These are phyloP conservation scores for Leishmania braziliensis DNA, from an alignment of 208 protist genomes.

Conservation along the genomic window DNA sequence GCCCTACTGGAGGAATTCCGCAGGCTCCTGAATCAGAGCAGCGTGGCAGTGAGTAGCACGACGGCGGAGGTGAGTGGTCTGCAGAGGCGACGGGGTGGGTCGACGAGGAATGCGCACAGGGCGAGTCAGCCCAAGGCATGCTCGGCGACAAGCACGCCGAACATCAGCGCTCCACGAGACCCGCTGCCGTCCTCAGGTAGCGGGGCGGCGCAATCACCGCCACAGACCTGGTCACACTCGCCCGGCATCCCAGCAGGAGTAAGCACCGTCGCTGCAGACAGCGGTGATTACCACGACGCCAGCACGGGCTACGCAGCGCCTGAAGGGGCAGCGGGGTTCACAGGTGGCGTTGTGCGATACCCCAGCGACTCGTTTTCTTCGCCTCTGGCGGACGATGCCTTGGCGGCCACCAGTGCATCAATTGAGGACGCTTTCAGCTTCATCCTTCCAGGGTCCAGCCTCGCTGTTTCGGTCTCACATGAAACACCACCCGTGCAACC, in stretches of 20 bases:
- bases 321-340: background rate
- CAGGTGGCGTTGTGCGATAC: background rate
- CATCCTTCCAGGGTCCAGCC: constrained; percentile 37
- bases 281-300: background rate
- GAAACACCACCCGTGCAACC: constrained; percentile 12
- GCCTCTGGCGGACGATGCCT: background rate
- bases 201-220: background rate
- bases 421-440: constrained; percentile 26
- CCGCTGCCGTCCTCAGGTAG: background rate
- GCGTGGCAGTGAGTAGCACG: constrained; percentile 15
- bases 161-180: background rate
- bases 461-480: constrained; percentile 22
- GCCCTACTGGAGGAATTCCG: constrained; percentile 65
- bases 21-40: constrained; percentile 38
- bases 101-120: background rate
- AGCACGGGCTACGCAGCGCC: background rate
- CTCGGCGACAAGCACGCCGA: background rate
- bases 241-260: background rate
- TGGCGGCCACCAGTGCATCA: background rate
- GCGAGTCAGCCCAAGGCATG: background rate
- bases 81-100: background rate
- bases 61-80: background rate
- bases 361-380: background rate
- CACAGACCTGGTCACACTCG: background rate
- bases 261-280: background rate